These are phyloP conservation scores for Naganishia sp. DNA, from an alignment of 1,284 basidiomycete species.

Conservation along the genomic window DNA sequence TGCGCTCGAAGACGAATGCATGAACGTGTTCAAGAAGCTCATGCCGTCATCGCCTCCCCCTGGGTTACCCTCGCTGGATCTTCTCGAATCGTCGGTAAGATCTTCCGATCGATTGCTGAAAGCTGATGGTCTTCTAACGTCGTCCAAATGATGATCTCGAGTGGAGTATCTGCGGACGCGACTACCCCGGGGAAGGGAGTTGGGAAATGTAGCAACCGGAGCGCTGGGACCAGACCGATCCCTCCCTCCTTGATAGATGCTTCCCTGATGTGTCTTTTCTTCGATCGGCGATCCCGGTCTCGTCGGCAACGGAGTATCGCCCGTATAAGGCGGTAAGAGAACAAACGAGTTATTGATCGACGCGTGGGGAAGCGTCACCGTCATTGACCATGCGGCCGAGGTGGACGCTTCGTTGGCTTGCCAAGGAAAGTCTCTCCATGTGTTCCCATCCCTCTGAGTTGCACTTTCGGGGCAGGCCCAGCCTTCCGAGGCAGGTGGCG, in stretches of 20 bases:
- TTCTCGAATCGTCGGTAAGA: constrained; percentile 6
- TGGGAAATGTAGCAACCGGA: constrained; percentile 50
- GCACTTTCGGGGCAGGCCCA: not conserved
- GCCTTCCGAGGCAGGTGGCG: constrained; percentile 20
- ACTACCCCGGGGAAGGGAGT: constrained; percentile 45
- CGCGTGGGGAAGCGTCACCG: constrained; percentile 41
- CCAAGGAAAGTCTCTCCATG: not conserved
- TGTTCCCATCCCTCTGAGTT: not conserved
- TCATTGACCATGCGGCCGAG: constrained; percentile 25
- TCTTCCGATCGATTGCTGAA: constrained; percentile 2
- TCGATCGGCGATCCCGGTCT: constrained; percentile 25
- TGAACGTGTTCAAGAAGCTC: constrained; percentile 11
- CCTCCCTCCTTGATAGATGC: constrained; percentile 11
- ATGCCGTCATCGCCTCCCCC: constrained; percentile 21
- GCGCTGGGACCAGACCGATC: not conserved
- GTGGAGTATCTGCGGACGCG: not conserved
- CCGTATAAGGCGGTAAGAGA: constrained; percentile 46
- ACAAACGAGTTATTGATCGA: constrained; percentile 54
- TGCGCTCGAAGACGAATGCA: not conserved
- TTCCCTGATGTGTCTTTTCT: not conserved
- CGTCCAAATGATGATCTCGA: not conserved
- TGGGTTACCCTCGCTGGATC: constrained; percentile 6
- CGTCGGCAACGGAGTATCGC: constrained; percentile 31
- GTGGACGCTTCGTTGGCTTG: not conserved
- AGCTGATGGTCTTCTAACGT: not conserved